Evolutionary conservation across 1,284 basidiomycete species (phyloP).

Genomic region (Stereum hirsutum): DNA sequence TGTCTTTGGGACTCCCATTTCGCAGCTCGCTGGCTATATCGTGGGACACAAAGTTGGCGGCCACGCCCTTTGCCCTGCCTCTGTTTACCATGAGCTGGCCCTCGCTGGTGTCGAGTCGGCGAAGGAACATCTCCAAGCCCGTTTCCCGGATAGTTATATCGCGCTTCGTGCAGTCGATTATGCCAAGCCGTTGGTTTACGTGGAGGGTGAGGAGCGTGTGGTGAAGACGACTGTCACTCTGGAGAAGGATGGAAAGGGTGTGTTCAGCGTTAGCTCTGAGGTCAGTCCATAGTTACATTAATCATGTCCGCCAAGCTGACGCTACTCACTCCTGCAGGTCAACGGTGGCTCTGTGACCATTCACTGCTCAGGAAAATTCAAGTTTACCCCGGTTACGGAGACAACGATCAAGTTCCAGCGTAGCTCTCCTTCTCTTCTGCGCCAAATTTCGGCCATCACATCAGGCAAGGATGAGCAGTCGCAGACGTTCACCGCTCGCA

Average conservation of each 20-base stretch:
- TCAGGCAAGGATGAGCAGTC: no score
- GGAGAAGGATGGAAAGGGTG: conserved; percentile 25
- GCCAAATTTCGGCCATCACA: no score
- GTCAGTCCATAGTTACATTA: conserved; percentile 41
- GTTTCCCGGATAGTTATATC: conserved; percentile 23
- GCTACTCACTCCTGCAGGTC: no score
- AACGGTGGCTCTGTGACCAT: no score
- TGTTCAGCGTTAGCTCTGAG: conserved; percentile 36
- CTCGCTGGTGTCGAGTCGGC: conserved; percentile 32
- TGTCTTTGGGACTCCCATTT: conserved; percentile 45
- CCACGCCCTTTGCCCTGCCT: conserved; percentile 55
- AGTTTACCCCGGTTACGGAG: no score
- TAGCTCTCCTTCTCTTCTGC: no score
- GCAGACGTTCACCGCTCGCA: conserved; percentile 46
- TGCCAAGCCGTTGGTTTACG: conserved; percentile 44
- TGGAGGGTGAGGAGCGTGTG: conserved; percentile 19
- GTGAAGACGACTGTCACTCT: conserved; percentile 34
- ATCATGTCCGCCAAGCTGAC: no score
- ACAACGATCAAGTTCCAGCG: no score
- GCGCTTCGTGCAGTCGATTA: conserved; percentile 37
- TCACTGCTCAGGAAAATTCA: no score
- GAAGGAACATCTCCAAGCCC: conserved; percentile 19
- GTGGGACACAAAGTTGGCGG: conserved; percentile 51
- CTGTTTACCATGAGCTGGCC: conserved; percentile 53
- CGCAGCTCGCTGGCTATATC: conserved; percentile 34